These are phyloP conservation scores for Actinomucor elegans DNA, from an alignment of 371 early-diverging fungal species.

Conservation along the genomic window DNA sequence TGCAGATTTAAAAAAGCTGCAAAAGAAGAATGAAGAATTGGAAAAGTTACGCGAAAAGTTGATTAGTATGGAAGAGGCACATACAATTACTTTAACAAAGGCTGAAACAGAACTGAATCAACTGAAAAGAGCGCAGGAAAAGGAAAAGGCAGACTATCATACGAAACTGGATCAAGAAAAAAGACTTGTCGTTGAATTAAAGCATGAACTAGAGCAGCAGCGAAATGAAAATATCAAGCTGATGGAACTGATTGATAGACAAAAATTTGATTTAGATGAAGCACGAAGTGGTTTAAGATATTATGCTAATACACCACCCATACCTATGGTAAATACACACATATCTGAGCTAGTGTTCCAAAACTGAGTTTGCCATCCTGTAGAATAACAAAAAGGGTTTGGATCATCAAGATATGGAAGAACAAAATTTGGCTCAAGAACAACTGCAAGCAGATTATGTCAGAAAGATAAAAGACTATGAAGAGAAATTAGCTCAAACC, in stretches of 20 bases:
- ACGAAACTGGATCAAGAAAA: constrained; percentile 4
- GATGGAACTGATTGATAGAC: constrained; percentile 24
- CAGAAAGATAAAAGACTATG: background rate
- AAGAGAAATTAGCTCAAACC: background rate
- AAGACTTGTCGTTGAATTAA: background rate
- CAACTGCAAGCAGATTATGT: background rate
- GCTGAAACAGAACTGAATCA: background rate
- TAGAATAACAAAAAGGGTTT: background rate
- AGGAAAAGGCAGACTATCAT: constrained; percentile 9
- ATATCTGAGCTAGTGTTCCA: background rate
- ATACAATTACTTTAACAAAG: background rate
- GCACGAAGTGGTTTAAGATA: constrained; percentile 12
- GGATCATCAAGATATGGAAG: background rate
- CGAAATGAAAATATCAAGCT: constrained; percentile 16
- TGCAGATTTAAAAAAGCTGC: constrained; percentile 1
- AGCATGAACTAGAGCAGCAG: constrained; percentile 2
- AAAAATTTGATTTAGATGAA: constrained; percentile 34
- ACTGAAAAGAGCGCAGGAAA: background rate
- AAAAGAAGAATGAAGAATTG: constrained; percentile 15
- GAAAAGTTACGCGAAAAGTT: background rate
- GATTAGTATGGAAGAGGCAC: background rate
- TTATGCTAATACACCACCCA: background rate
- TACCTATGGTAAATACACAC: background rate
- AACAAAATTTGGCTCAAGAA: background rate
- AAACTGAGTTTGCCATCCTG: background rate